A percentile compares a stretch with the other conserved stretches of the same genome.
Evolutionary conservation across 768 basidiomycete genomes (phyloP).

Genomic region (Pulveroboletus frians): DNA sequence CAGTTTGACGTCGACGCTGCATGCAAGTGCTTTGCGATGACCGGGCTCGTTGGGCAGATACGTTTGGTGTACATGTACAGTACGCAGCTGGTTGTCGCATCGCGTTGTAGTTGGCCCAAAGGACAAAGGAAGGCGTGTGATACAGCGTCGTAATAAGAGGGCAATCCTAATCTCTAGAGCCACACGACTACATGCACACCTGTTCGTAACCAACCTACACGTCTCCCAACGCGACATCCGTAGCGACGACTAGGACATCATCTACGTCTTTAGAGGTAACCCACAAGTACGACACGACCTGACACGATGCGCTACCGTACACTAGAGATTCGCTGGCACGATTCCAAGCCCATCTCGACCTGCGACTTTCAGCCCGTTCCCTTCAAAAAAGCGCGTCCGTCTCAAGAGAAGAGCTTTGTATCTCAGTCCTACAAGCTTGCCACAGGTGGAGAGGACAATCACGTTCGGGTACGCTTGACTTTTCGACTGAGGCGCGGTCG

Average conservation of each 20-base stretch:
- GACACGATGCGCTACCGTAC: conserved; percentile 76
- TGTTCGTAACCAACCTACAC: conserved; percentile 6
- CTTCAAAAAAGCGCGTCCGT: conserved; percentile 75
- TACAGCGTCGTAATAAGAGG: conserved; percentile 11
- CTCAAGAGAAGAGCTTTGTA: conserved; percentile 50
- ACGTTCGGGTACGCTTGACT: conserved; percentile 75
- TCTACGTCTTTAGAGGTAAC: background rate
- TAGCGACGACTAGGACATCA: conserved; percentile 4
- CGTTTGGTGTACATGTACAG: conserved; percentile 1
- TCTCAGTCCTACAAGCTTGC: conserved; percentile 84
- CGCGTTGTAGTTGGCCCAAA: conserved; percentile 1
- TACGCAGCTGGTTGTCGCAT: conserved; percentile 3
- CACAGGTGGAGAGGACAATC: conserved; percentile 94
- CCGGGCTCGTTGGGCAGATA: background rate
- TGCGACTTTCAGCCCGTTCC: conserved; percentile 91
- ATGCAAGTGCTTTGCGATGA: conserved; percentile 24
- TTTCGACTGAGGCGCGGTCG: conserved; percentile 8
- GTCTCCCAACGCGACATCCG: conserved; percentile 2
- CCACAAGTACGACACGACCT: background rate
- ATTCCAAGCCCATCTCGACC: conserved; percentile 90
- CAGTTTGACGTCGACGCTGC: conserved; percentile 25
- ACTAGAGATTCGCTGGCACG: conserved; percentile 95
- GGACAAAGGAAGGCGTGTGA: conserved; percentile 21
- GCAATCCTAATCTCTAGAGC: conserved; percentile 10
- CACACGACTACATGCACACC: conserved; percentile 2